Percentiles rank a stretch among this genome's conserved stretches.
These are phyloP conservation scores for Trichosanthes truncata DNA, from an alignment of 306 rosid species.

Conservation along the genomic window DNA sequence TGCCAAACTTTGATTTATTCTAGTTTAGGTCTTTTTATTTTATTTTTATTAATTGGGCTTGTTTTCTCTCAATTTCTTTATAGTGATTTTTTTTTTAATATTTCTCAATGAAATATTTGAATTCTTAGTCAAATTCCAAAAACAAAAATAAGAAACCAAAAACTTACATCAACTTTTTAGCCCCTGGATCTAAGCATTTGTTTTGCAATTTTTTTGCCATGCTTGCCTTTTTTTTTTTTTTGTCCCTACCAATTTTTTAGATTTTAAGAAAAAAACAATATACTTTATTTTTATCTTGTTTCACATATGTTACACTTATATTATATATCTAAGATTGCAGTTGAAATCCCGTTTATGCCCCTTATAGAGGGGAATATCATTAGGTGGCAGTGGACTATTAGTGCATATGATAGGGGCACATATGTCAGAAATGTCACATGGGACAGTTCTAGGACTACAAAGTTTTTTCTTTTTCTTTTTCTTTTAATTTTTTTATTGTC, in stretches of 20 bases:
- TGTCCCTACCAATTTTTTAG: not conserved
- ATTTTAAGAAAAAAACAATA: not conserved
- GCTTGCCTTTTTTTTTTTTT: not conserved
- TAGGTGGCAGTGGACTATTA: not conserved
- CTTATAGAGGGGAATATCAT: not conserved
- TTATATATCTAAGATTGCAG: not conserved
- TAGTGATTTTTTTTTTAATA: too few species aligned
- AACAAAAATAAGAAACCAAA: too few species aligned
- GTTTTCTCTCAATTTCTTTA: too few species aligned
- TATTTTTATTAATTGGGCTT: too few species aligned
- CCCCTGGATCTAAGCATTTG: too few species aligned
- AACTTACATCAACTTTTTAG: too few species aligned
- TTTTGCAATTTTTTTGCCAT: not conserved
- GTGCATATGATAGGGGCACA: not conserved
- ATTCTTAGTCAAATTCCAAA: too few species aligned
- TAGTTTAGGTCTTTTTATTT: too few species aligned
- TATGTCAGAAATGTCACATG: not conserved
- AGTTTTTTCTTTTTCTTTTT: not conserved
- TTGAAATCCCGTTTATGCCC: not conserved
- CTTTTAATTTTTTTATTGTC: not conserved
- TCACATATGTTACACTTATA: too few species aligned
- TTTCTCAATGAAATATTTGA: too few species aligned
- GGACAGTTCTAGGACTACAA: not conserved
- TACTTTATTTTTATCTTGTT: not conserved
- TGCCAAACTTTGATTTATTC: too few species aligned